A percentile compares a stretch with the other conserved stretches of the same genome.
Evolutionary conservation across 176 grass and related monocot genomes (phyloP).

Genomic region (Oryza nivara): DNA sequence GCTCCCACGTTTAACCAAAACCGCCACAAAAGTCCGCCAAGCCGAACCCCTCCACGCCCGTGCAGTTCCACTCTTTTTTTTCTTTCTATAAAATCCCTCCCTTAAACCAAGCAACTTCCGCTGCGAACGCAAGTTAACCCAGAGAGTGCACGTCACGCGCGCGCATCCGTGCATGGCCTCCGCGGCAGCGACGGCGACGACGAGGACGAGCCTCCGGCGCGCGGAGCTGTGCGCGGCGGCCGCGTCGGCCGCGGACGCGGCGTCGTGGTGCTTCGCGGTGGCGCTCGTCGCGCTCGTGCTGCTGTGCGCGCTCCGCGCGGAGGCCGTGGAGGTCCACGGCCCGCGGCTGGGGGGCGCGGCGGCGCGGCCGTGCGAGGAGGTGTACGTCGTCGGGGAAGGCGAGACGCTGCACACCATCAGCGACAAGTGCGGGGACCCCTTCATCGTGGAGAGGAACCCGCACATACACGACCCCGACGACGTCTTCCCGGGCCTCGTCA

Average conservation of each 20-base stretch:
- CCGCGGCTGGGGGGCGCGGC: constrained; percentile 44
- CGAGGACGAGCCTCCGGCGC: neutral
- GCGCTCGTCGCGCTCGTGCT: constrained; percentile 72
- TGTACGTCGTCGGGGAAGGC: constrained; percentile 86
- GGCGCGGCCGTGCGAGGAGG: constrained; percentile 72
- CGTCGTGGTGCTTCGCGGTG: constrained; percentile 74
- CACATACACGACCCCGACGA: constrained; percentile 98
- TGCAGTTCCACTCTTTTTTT: constrained; percentile 6
- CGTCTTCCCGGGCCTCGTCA: constrained; percentile 93
- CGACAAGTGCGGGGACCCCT: constrained; percentile 90
- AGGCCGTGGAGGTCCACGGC: constrained; percentile 37
- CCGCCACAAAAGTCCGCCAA: constrained; percentile 41
- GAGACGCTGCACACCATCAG: constrained; percentile 95
- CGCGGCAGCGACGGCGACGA: neutral
- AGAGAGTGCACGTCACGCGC: neutral
- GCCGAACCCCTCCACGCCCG: constrained; percentile 40
- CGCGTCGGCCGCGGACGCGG: constrained; percentile 57
- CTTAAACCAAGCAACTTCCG: constrained; percentile 35
- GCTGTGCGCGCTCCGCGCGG: constrained; percentile 57
- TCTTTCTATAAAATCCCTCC: neutral
- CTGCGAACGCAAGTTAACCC: neutral
- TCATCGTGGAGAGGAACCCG: constrained; percentile 96
- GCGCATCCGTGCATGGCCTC: constrained; percentile 10
- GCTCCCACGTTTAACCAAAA: constrained; percentile 33
- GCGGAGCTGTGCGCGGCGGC: constrained; percentile 47